A percentile compares a stretch with the other conserved stretches of the same genome.
Conservation (phyloP, 768 basidiomycete genomes). For the Tricholoma terreum region DNA sequence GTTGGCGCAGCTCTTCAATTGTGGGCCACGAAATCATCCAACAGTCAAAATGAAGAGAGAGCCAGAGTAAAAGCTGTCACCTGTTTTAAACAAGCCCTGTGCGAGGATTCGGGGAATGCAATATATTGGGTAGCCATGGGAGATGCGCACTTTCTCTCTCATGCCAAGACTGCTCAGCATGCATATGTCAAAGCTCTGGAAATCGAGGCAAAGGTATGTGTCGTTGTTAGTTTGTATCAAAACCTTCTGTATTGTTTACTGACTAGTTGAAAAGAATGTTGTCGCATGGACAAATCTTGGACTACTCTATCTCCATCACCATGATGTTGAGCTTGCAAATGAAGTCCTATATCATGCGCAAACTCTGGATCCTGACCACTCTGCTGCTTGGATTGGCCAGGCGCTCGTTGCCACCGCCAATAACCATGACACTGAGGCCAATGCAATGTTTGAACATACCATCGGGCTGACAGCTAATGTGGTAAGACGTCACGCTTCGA, state of each 20-base stretch:
- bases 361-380: slow-evolving; percentile 86
- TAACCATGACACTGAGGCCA: slow-evolving; percentile 58
- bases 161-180: slow-evolving; percentile 81
- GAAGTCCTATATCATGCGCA: slow-evolving; percentile 87
- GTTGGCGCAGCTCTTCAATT: slow-evolving; percentile 59
- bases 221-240: slow-evolving; percentile 1
- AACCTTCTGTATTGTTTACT: slow-evolving; percentile 1
- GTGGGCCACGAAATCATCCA: slow-evolving; percentile 36
- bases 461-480: slow-evolving; percentile 54
- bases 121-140: slow-evolving; percentile 84
- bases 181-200: slow-evolving; percentile 89
- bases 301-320: slow-evolving; percentile 76
- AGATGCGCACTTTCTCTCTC: slow-evolving; percentile 59
- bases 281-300: slow-evolving; percentile 85
- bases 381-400: slow-evolving; percentile 89
- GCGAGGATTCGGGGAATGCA: slow-evolving; percentile 67
- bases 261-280: slow-evolving; percentile 49
- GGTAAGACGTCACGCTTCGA: slow-evolving; percentile 37
- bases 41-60: slow-evolving; percentile 26
- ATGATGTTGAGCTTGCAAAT: slow-evolving; percentile 79
- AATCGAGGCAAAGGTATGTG: slow-evolving; percentile 69
- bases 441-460: slow-evolving; percentile 71
- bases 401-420: slow-evolving; percentile 63
- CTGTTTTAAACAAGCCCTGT: slow-evolving; percentile 69
- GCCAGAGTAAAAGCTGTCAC: slow-evolving; percentile 43